phyloP scores from a whole-genome alignment of 176 grass and related monocot genomes.

The Tillandsia fasciculata region DNA sequence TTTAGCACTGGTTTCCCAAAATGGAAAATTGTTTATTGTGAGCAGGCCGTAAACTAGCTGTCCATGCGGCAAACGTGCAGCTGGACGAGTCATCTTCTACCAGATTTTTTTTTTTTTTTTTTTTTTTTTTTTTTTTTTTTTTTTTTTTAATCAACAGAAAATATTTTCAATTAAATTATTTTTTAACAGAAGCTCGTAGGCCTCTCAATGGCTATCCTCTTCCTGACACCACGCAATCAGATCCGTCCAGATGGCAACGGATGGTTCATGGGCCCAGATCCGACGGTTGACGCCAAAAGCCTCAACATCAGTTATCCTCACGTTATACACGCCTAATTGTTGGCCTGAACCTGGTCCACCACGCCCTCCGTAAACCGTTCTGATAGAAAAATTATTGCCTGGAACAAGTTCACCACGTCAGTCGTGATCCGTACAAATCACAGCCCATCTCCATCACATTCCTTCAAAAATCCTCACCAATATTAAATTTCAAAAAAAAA shows the following conservation, averaged over 20 bases:
- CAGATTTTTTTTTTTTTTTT: neutral
- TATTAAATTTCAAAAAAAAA: too few relatives aligned
- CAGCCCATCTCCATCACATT: too few relatives aligned
- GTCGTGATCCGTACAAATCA: too few relatives aligned
- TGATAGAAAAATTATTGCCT: too few relatives aligned
- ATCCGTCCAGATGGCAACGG: neutral
- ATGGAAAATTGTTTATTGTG: neutral
- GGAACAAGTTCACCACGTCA: too few relatives aligned
- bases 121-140: too few relatives aligned
- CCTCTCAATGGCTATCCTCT: neutral
- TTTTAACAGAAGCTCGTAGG: too few relatives aligned
- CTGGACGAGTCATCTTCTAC: neutral
- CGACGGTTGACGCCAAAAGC: neutral
- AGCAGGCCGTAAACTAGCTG: neutral
- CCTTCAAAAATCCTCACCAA: too few relatives aligned
- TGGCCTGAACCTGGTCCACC: neutral
- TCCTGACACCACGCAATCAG: neutral
- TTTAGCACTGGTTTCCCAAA: neutral
- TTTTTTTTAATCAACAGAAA: too few relatives aligned
- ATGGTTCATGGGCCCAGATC: neutral
- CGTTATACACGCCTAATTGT: neutral
- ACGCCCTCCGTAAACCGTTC: too few relatives aligned
- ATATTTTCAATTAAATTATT: too few relatives aligned
- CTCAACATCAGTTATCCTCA: neutral
- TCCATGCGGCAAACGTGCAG: neutral